phyloP scores from a whole-genome alignment of 2,329 filamentous ascomycete genomes.

The Alternaria brassicicola region DNA sequence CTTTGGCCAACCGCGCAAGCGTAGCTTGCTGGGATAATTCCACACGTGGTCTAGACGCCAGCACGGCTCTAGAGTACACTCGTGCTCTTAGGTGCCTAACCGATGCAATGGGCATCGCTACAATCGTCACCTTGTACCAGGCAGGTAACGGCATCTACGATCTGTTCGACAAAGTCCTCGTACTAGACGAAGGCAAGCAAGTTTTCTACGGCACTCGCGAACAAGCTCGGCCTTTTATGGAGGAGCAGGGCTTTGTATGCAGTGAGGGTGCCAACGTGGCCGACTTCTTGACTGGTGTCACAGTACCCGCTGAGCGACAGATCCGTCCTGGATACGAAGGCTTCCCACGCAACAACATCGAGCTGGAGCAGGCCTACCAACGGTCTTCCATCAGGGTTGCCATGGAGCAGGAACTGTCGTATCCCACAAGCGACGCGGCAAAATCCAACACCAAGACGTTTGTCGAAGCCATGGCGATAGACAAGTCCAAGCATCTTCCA shows the following conservation, averaged over 20 bases:
- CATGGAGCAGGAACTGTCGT: slow-evolving; percentile 64
- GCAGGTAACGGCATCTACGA: slow-evolving; percentile 60
- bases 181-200: slow-evolving; percentile 76
- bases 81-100: slow-evolving; percentile 59
- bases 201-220: slow-evolving; percentile 72
- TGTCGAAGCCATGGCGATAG: slow-evolving; percentile 56
- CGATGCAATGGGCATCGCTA: slow-evolving; percentile 56
- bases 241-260: slow-evolving; percentile 70
- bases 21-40: slow-evolving; percentile 60
- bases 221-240: slow-evolving; percentile 69
- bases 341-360: slow-evolving; percentile 53
- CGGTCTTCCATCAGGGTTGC: slow-evolving; percentile 56
- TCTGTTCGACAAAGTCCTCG: slow-evolving; percentile 72
- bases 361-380: slow-evolving; percentile 56
- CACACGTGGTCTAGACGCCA: slow-evolving; percentile 45
- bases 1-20: slow-evolving; percentile 62
- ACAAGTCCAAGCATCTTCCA: slow-evolving; percentile 62
- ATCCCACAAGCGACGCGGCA: slow-evolving; percentile 58
- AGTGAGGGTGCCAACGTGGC: slow-evolving; percentile 67
- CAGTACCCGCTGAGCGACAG: slow-evolving; percentile 53
- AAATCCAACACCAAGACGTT: slow-evolving; percentile 56
- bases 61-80: slow-evolving; percentile 61
- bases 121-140: slow-evolving; percentile 63
- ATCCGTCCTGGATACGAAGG: slow-evolving; percentile 50
- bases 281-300: slow-evolving; percentile 80